These are phyloP conservation scores for Lactarius vividus DNA, from an alignment of 768 basidiomycete genomes.

Conservation along the genomic window DNA sequence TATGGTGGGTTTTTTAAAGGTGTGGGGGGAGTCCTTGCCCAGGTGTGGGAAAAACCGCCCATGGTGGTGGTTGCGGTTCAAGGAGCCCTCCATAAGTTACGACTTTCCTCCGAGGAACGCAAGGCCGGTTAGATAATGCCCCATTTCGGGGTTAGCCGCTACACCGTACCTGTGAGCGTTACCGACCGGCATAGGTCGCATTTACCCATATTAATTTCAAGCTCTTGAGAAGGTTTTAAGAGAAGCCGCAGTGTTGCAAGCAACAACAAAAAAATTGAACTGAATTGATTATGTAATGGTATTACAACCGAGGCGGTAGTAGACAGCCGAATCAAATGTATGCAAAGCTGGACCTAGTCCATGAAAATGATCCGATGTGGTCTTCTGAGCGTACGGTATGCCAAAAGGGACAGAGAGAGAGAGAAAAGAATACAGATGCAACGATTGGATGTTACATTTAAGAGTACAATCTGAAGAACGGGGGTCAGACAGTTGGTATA, in stretches of 20 bases:
- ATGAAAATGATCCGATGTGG: not conserved
- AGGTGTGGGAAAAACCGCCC: no score
- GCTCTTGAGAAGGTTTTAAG: no score
- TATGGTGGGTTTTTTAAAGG: no score
- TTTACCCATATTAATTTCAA: no score
- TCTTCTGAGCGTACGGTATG: not conserved
- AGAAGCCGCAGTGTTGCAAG: not conserved
- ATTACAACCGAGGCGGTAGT: not conserved
- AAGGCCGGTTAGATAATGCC: no score
- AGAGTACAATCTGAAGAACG: conserved; percentile 2
- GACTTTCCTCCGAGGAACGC: no score
- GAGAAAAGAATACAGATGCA: conserved; percentile 1
- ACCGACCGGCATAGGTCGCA: no score
- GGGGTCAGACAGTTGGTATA: not conserved
- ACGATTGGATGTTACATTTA: not conserved
- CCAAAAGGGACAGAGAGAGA: not conserved
- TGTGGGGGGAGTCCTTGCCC: no score
- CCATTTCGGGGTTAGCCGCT: no score
- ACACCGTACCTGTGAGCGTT: no score
- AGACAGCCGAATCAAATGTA: not conserved
- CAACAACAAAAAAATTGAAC: not conserved
- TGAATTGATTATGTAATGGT: conserved; percentile 11
- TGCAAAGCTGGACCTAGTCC: conserved; percentile 4
- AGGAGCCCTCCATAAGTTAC: no score
- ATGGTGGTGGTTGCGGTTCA: no score